Percentiles rank a stretch among this genome's conserved stretches.
These are phyloP conservation scores for Myrica gale DNA, from an alignment of 306 rosid genomes.

Conservation along the genomic window DNA sequence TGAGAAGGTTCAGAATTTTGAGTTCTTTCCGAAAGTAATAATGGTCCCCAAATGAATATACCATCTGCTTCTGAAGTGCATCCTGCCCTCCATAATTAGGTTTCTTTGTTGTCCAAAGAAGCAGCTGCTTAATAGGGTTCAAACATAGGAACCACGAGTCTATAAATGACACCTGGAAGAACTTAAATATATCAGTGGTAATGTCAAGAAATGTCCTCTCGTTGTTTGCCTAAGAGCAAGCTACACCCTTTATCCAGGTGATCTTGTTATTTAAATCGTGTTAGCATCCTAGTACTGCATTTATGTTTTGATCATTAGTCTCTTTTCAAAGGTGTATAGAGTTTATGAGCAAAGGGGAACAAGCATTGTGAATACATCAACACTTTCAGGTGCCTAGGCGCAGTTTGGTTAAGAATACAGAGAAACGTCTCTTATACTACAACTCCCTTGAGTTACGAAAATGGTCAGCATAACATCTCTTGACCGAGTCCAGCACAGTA, in stretches of 20 bases:
- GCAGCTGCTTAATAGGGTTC: slow-evolving; percentile 57
- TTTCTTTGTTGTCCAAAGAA: slow-evolving; percentile 71
- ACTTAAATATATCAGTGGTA: not conserved
- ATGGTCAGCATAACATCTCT: not conserved
- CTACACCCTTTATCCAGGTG: not conserved
- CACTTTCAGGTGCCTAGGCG: not conserved
- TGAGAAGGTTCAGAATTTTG: slow-evolving; percentile 65
- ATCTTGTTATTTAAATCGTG: not conserved
- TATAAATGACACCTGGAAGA: slow-evolving; percentile 68
- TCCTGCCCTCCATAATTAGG: slow-evolving; percentile 41
- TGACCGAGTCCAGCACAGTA: not conserved
- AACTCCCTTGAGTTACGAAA: not conserved
- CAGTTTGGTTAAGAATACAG: not conserved
- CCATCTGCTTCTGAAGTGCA: slow-evolving; percentile 49
- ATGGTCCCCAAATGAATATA: slow-evolving; percentile 86
- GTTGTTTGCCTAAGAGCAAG: not conserved
- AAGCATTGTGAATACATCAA: not conserved
- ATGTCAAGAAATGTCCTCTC: not conserved
- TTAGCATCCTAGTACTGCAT: not conserved
- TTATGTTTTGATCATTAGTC: not conserved
- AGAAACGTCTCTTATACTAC: not conserved
- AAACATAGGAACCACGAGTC: slow-evolving; percentile 67
- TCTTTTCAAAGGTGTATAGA: not conserved
- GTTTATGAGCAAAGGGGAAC: not conserved
- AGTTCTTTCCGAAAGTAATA: slow-evolving; percentile 92